A percentile compares a stretch with the other conserved stretches of the same genome.
Conservation (phyloP, 2,329 filamentous ascomycete genomes). For the Zasmidium cellare region DNA sequence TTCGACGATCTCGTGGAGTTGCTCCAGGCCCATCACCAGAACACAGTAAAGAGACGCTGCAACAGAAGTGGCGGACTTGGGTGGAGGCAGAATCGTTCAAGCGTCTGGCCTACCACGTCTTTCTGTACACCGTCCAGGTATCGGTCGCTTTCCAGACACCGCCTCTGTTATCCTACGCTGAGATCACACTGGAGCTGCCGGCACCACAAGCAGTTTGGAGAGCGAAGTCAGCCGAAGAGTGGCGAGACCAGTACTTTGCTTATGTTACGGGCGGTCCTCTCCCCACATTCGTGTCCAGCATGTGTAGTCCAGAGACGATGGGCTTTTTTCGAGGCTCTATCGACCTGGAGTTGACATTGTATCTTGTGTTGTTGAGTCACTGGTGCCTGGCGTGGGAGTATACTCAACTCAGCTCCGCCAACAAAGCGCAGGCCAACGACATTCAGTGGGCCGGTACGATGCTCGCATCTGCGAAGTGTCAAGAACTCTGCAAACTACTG, state of each 20-base stretch:
- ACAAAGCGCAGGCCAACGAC: slow-evolving; percentile 21
- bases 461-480: slow-evolving; percentile 21
- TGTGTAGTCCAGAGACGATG: slow-evolving; percentile 18
- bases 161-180: slow-evolving; percentile 20
- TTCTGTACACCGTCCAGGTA: slow-evolving; percentile 20
- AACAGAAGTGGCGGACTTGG: slow-evolving; percentile 20
- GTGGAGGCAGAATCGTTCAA: slow-evolving; percentile 22
- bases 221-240: slow-evolving; percentile 17
- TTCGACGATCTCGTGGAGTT: slow-evolving; percentile 12
- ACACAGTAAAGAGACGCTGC: slow-evolving; percentile 11
- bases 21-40: slow-evolving; percentile 9
- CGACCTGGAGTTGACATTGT: slow-evolving; percentile 19
- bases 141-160: slow-evolving; percentile 20
- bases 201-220: slow-evolving; percentile 18
- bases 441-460: slow-evolving; percentile 18
- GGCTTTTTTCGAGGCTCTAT: slow-evolving; percentile 11
- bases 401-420: slow-evolving; percentile 22
- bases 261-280: slow-evolving; percentile 11
- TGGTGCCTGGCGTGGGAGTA: slow-evolving; percentile 21
- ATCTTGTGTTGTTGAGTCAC: slow-evolving; percentile 20
- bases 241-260: slow-evolving; percentile 19
- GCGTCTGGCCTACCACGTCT: slow-evolving; percentile 19
- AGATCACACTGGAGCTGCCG: slow-evolving; percentile 21
- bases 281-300: slow-evolving; percentile 18
- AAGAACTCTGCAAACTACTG: slow-evolving; percentile 15